Evolutionary conservation across 805 yeast genomes (phyloP).

Genomic region (Metschnikowia lunata): DNA sequence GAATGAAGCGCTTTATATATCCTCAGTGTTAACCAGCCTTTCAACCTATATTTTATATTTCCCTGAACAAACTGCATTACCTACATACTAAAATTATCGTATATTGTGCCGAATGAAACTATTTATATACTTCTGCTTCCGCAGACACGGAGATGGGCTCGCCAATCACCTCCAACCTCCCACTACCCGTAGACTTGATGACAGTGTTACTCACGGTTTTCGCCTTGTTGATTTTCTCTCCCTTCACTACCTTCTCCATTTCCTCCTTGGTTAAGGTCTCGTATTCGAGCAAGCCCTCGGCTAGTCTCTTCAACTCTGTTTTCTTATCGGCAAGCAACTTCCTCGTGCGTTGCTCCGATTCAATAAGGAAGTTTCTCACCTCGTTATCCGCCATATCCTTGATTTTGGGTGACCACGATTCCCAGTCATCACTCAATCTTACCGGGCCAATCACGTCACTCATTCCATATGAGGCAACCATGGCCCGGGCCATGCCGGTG

Average conservation of each 20-base stretch:
- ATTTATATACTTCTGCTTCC: slow-evolving; percentile 9
- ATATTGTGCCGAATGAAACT: too few relatives aligned
- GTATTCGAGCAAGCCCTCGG: slow-evolving; percentile 89
- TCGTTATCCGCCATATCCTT: slow-evolving; percentile 91
- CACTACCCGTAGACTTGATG: slow-evolving; percentile 19
- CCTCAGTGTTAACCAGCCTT: too few relatives aligned
- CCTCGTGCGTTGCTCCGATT: slow-evolving; percentile 78
- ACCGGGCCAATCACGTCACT: slow-evolving; percentile 91
- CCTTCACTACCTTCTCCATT: slow-evolving; percentile 79
- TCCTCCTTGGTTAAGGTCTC: slow-evolving; percentile 92
- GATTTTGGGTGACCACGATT: slow-evolving; percentile 85
- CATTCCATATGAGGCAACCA: slow-evolving; percentile 98
- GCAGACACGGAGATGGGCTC: slow-evolving; percentile 17
- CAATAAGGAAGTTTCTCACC: slow-evolving; percentile 68
- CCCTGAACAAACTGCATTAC: too few relatives aligned
- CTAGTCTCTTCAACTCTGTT: slow-evolving; percentile 76
- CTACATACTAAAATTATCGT: too few relatives aligned
- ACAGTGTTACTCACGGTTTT: slow-evolving; percentile 74
- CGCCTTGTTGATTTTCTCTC: slow-evolving; percentile 67
- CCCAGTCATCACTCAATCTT: slow-evolving; percentile 85
- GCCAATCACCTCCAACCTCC: slow-evolving; percentile 17
- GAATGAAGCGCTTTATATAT: too few relatives aligned
- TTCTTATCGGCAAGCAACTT: slow-evolving; percentile 55
- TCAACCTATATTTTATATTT: too few relatives aligned
- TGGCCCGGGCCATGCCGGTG: slow-evolving; percentile 88